Evolutionary conservation across 1,139 yeast genomes (phyloP), one percentile per base, ranked within the genome.

Genomic region (Candida sp.): DNA sequence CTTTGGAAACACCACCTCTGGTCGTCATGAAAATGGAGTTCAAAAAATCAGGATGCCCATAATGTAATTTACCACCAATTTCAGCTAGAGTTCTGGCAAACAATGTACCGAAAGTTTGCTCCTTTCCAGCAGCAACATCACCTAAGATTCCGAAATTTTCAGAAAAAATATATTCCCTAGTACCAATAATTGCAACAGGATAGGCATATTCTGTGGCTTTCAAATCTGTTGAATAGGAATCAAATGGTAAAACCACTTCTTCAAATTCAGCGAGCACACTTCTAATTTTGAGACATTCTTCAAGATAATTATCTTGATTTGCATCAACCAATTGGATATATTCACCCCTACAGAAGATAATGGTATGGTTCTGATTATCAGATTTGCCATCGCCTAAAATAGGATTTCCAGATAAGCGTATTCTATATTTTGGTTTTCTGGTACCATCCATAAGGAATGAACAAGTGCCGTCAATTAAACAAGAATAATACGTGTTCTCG

Each of bases 101-200:
- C 39, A 77, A 61, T 0, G 82, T 77, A 7, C 82, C 82, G 59
- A 77, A 77, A 1, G 82, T 77, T 58, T 77, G 82, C 50, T 77
- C 82, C 47, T 77, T 77, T 4, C 81, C 81, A 6, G 82, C 82
- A 0, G 82, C 82, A 40, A 77, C 71, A 55, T 77, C 82, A 5
- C 82, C 82, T 35, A 77, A 57, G 21, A 77, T 68, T 3, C 82
- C 82, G 43, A 74, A 68, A 51, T 77, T 77, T 50, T 77, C 82
- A 0, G 81, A 75, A 47, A 77, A 77, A 11, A 77, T 75, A 48
- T 77, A 77, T 48, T 77, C 82, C 47, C 82, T 60, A 0, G 82
- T 74, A 5, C 82, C 82, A 42, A 77, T 66, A 38, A 77, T 77
- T 1, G 82, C 82, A 33, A 76, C 81, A 0, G 81, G 81, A 45